Conservation (phyloP, 1,284 basidiomycete species). For the Fomitopsis palustris region DNA sequence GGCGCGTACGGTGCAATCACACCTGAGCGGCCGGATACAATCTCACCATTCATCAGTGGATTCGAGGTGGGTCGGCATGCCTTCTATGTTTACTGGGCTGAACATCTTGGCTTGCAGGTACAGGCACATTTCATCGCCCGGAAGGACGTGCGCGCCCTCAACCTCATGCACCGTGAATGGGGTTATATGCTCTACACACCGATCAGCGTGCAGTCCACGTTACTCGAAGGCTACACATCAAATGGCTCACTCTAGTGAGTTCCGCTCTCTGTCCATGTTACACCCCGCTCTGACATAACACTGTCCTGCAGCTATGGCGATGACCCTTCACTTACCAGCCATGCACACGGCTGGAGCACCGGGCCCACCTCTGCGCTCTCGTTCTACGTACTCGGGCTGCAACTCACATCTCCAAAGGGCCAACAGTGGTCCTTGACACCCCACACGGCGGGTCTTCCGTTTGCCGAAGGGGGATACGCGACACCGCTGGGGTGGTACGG, state of each 20-base stretch:
- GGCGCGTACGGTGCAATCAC: slow-evolving; percentile 44
- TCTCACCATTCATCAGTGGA: slow-evolving; percentile 47
- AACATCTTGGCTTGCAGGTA: slow-evolving; percentile 26
- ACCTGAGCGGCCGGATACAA: slow-evolving; percentile 51
- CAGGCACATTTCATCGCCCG: slow-evolving; percentile 49
- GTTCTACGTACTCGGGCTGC: slow-evolving; percentile 42
- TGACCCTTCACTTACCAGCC: slow-evolving; percentile 44
- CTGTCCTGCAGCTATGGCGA: slow-evolving; percentile 48
- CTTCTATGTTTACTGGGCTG: not conserved
- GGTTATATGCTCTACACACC: slow-evolving; percentile 53
- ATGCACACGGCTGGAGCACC: slow-evolving; percentile 36
- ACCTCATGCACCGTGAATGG: slow-evolving; percentile 47
- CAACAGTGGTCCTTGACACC: slow-evolving; percentile 39
- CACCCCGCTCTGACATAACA: slow-evolving; percentile 26
- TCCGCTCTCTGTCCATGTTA: not conserved
- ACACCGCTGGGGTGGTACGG: slow-evolving; percentile 42
- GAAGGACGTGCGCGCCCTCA: slow-evolving; percentile 46
- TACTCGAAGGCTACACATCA: slow-evolving; percentile 48
- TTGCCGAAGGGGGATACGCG: slow-evolving; percentile 40
- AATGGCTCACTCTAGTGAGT: slow-evolving; percentile 46
- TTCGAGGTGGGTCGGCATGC: slow-evolving; percentile 36
- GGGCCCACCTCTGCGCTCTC: slow-evolving; percentile 35
- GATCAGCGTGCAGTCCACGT: slow-evolving; percentile 45
- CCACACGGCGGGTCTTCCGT: slow-evolving; percentile 34
- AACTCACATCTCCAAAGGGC: slow-evolving; percentile 35